phyloP scores from a whole-genome alignment of 495 filamentous ascomycete species.

The Lophium mytilinum region DNA sequence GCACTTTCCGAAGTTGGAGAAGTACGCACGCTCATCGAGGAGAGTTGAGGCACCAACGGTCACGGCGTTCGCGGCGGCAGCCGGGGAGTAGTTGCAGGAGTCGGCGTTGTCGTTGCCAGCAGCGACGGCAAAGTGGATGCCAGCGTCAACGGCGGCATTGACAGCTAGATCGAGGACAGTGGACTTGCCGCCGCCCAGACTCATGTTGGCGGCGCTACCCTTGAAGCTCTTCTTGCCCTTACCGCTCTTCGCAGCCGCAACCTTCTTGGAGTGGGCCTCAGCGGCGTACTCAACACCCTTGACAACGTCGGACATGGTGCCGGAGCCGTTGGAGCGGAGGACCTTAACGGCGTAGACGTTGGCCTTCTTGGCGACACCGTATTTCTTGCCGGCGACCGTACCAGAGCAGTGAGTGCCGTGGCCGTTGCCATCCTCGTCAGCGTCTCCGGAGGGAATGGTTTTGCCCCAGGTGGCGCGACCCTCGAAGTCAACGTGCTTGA shows the following conservation, averaged over 20 bases:
- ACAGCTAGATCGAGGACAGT: conserved; percentile 81
- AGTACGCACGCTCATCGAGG: conserved; percentile 94
- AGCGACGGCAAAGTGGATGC: conserved; percentile 94
- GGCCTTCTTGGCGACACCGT: conserved; percentile 98
- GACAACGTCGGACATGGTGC: conserved; percentile 97
- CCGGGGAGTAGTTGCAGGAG: conserved; percentile 99
- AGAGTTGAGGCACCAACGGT: conserved; percentile 95
- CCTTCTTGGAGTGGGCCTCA: conserved; percentile 62
- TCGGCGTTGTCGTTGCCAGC: conserved; percentile 98
- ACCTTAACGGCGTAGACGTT: conserved; percentile 97
- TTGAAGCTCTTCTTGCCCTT: conserved; percentile 89
- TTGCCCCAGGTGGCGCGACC: conserved; percentile 94
- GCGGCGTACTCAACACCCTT: conserved; percentile 97
- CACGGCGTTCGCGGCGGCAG: conserved; percentile 83
- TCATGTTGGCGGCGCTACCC: conserved; percentile 99
- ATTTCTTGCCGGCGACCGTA: conserved; percentile 95
- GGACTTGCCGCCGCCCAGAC: conserved; percentile 93
- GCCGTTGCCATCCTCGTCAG: conserved; percentile 90
- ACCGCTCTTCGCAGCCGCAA: conserved; percentile 66
- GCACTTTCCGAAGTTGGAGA: conserved; percentile 99
- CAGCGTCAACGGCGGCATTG: conserved; percentile 82
- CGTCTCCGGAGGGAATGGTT: conserved; percentile 80
- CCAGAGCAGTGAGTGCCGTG: conserved; percentile 99
- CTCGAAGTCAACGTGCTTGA: conserved; percentile 91
- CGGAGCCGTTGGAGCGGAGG: conserved; percentile 91